A percentile compares a stretch with the other conserved stretches of the same genome.
Conservation (phyloP, 257 asterid genomes). For the Nemophila menziesii region DNA sequence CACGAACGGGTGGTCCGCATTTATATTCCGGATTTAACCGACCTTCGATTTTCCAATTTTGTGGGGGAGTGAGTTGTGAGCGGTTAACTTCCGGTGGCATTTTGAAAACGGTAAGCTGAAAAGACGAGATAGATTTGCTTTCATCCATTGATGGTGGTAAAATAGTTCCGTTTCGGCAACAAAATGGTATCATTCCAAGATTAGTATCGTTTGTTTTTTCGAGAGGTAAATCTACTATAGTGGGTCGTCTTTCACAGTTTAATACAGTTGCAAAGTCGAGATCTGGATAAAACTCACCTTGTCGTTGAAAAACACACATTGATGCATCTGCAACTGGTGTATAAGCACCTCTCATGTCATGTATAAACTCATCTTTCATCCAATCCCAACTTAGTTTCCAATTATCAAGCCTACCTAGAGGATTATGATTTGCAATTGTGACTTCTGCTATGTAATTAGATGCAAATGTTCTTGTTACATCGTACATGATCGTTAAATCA, state of each 20-base stretch:
- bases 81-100: constrained; percentile 57
- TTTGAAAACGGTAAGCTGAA: constrained; percentile 53
- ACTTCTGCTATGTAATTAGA: constrained; percentile 45
- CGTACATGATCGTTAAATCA: constrained; percentile 50
- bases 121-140: constrained; percentile 34
- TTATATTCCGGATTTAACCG: constrained; percentile 29
- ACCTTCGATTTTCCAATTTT: constrained; percentile 45
- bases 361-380: constrained; percentile 59
- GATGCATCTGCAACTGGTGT: constrained; percentile 33
- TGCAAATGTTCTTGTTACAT: constrained; percentile 32
- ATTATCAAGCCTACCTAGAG: constrained; percentile 34
- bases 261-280: constrained; percentile 42
- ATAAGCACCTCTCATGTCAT: constrained; percentile 49
- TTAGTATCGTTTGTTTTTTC: constrained; percentile 37
- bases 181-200: constrained; percentile 47
- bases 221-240: constrained; percentile 51
- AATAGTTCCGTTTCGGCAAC: constrained; percentile 59
- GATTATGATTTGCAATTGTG: constrained; percentile 44
- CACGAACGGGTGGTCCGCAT: constrained; percentile 45
- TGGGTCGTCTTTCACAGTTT: constrained; percentile 41
- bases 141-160: constrained; percentile 42
- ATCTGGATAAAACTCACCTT: constrained; percentile 23
- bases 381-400: constrained; percentile 66
- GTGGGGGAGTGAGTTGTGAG: constrained; percentile 41
- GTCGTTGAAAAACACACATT: constrained; percentile 46